Evolutionary conservation across 352 stramenopile species (phyloP).

Genomic region (Globisporangium uncinulatum): DNA sequence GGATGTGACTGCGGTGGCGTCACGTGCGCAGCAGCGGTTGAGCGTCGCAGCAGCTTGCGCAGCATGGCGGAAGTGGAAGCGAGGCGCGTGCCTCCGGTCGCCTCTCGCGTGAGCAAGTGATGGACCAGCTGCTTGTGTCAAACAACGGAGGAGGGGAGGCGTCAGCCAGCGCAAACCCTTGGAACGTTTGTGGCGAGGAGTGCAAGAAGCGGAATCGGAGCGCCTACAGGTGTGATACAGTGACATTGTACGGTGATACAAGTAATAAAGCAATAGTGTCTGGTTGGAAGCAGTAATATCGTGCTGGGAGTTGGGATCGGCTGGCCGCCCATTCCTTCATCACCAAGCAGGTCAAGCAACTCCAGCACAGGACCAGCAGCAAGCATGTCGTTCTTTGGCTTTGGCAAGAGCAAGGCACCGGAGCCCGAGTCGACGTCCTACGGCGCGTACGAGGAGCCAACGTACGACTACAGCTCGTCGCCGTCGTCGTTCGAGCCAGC

Average conservation of each 20-base stretch:
- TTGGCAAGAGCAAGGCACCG: constrained; percentile 64
- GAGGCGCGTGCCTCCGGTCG: neutral
- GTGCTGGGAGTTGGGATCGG: neutral
- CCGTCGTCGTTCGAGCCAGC: constrained; percentile 38
- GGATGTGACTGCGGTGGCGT: constrained; percentile 1
- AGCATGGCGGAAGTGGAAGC: constrained; percentile 6
- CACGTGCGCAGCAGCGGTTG: constrained; percentile 3
- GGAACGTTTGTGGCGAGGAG: neutral
- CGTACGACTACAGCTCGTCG: constrained; percentile 66
- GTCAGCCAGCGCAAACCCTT: too few relatives aligned
- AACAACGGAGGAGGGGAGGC: constrained; percentile 7
- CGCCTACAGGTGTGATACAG: too few relatives aligned
- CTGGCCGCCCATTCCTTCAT: constrained; percentile 3
- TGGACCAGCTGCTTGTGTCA: constrained; percentile 15
- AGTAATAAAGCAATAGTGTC: neutral
- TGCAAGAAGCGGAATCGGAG: too few relatives aligned
- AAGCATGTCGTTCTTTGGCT: constrained; percentile 80
- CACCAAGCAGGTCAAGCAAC: neutral
- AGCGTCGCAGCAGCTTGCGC: constrained; percentile 14
- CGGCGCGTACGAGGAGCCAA: constrained; percentile 58
- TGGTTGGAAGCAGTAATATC: neutral
- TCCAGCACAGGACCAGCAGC: neutral
- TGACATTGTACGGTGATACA: too few relatives aligned
- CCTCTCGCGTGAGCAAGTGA: neutral
- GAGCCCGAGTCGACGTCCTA: constrained; percentile 41